Percentiles rank a stretch among this genome's conserved stretches.
These are phyloP conservation scores for Ascochyta fabae DNA, from an alignment of 2,329 filamentous ascomycete species.

Conservation along the genomic window DNA sequence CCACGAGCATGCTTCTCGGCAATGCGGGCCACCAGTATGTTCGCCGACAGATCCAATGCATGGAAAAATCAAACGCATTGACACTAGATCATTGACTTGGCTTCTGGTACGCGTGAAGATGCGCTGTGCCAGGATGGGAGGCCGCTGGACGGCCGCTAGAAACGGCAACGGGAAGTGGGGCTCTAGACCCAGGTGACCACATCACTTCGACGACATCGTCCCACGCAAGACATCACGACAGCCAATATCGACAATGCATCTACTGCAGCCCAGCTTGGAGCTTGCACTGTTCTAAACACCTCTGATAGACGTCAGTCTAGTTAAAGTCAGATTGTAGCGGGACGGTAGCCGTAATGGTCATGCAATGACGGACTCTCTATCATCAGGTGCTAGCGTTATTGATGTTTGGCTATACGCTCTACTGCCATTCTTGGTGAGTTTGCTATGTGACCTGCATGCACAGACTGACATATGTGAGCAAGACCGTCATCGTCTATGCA, in stretches of 20 bases:
- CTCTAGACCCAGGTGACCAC: neutral
- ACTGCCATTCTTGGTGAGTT: neutral
- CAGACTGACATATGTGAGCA: neutral
- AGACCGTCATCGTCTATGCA: slow-evolving; percentile 25
- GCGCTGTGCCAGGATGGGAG: neutral
- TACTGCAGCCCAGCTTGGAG: neutral
- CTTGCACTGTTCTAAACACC: neutral
- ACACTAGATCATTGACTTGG: neutral
- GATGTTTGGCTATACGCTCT: neutral
- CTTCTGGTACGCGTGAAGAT: neutral
- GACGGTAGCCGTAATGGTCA: neutral
- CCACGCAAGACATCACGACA: neutral
- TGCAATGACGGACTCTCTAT: neutral
- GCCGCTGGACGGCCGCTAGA: slow-evolving; percentile 5
- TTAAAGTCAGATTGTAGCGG: neutral
- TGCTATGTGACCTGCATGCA: too few relatives aligned
- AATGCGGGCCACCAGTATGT: slow-evolving; percentile 8
- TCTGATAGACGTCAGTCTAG: neutral
- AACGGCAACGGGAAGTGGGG: slow-evolving; percentile 17
- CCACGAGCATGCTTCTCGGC: neutral
- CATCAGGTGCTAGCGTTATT: neutral
- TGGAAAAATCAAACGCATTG: neutral
- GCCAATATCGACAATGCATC: neutral
- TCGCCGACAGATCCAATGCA: slow-evolving; percentile 9
- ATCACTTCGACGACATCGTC: neutral